Evolutionary conservation across 164 flowering plant species (phyloP).

Genomic region (Liquidambar formosana): DNA sequence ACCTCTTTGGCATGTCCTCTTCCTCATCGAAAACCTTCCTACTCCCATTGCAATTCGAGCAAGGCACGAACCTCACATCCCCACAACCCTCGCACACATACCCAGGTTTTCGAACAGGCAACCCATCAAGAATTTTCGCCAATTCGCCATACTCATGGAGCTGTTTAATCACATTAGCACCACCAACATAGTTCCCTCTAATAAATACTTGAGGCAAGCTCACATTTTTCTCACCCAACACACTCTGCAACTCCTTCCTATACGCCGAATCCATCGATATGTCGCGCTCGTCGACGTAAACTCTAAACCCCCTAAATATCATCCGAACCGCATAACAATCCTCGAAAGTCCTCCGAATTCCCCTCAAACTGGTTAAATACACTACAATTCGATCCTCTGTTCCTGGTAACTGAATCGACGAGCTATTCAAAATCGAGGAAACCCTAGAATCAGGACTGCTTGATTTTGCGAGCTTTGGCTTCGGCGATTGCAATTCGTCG

Average conservation of each 20-base stretch:
- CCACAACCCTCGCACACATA: slow-evolving; percentile 22
- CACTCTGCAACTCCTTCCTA: slow-evolving; percentile 13
- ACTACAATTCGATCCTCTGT: slow-evolving; percentile 32
- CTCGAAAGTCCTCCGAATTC: slow-evolving; percentile 22
- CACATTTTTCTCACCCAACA: slow-evolving; percentile 7
- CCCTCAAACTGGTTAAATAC: slow-evolving; percentile 17
- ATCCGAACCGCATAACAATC: slow-evolving; percentile 23
- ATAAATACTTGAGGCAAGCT: slow-evolving; percentile 25
- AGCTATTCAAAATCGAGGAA: not conserved
- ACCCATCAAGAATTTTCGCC: slow-evolving; percentile 14
- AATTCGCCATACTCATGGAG: slow-evolving; percentile 19
- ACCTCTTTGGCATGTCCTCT: slow-evolving; percentile 16
- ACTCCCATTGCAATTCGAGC: slow-evolving; percentile 19
- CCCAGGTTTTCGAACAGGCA: slow-evolving; percentile 8
- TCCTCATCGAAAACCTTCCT: slow-evolving; percentile 22
- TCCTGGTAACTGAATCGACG: slow-evolving; percentile 24
- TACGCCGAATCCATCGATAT: slow-evolving; percentile 20
- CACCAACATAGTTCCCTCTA: slow-evolving; percentile 18
- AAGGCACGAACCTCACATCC: slow-evolving; percentile 23
- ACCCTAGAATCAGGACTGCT: slow-evolving; percentile 4
- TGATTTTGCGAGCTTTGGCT: not conserved
- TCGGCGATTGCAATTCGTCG: not conserved
- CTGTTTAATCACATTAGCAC: slow-evolving; percentile 19
- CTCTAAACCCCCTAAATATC: slow-evolving; percentile 22
- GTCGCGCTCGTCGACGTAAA: slow-evolving; percentile 22